Conservation (phyloP, 164 flowering plant species). For the Taxillus chinensis region DNA sequence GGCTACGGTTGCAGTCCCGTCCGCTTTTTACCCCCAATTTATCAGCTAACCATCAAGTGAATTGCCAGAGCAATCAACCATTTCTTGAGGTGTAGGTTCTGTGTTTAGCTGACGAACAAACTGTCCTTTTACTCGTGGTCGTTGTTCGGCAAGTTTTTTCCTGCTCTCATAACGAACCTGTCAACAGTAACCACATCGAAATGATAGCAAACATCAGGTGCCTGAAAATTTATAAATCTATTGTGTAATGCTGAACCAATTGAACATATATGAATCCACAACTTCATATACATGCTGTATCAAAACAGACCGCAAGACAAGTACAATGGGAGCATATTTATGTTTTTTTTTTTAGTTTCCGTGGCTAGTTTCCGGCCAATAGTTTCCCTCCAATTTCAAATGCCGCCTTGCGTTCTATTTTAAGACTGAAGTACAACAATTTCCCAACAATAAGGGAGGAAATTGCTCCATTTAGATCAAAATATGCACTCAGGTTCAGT, state of each 20-base stretch:
- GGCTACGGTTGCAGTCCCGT: neutral
- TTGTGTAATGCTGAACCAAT: no score
- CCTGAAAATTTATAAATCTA: no score
- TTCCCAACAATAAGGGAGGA: neutral
- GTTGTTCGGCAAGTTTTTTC: slow-evolving; percentile 82
- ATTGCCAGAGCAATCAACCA: slow-evolving; percentile 3
- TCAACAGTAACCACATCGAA: neutral
- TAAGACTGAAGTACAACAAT: no score
- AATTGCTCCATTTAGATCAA: neutral
- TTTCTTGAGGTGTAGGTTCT: slow-evolving; percentile 14
- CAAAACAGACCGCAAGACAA: no score
- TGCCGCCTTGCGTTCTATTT: no score
- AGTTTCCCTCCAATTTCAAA: no score
- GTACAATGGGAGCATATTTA: no score
- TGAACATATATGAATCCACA: no score
- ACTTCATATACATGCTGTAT: no score
- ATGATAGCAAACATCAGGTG: neutral
- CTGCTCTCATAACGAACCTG: slow-evolving; percentile 94
- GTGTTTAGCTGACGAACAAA: slow-evolving; percentile 61
- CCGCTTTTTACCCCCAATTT: neutral
- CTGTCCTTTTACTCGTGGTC: slow-evolving; percentile 86
- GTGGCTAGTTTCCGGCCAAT: no score
- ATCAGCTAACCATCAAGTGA: slow-evolving; percentile 12
- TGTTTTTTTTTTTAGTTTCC: no score
- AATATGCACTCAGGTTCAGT: neutral